These are phyloP conservation scores for Tylopilus vinaceipallidus DNA, from an alignment of 768 basidiomycete species.

Conservation along the genomic window DNA sequence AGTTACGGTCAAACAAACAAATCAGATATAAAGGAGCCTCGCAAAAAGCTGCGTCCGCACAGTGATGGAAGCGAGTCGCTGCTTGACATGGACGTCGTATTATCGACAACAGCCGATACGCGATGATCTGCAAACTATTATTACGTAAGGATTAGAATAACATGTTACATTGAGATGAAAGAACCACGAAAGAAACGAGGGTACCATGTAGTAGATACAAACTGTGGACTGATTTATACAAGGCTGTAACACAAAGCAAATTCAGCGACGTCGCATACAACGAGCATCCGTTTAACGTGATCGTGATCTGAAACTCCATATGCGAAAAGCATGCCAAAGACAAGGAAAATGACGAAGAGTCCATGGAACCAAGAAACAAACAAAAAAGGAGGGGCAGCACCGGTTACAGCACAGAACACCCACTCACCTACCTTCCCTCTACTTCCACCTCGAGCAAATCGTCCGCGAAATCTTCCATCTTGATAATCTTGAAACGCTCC, in stretches of 20 bases:
- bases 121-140: not conserved
- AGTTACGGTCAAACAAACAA: no score
- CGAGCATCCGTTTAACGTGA: not conserved
- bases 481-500: slow-evolving; percentile 52
- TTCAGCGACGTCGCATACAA: not conserved
- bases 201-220: slow-evolving; percentile 11
- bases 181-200: not conserved
- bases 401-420: not conserved
- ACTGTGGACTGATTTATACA: slow-evolving; percentile 3
- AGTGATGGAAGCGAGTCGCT: no score
- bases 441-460: slow-evolving; percentile 49
- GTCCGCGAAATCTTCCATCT: slow-evolving; percentile 65
- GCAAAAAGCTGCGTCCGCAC: no score
- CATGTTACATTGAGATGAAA: slow-evolving; percentile 1
- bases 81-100: no score
- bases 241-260: slow-evolving; percentile 9
- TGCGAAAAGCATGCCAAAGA: not conserved
- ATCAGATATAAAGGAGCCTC: no score
- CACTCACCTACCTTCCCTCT: slow-evolving; percentile 20
- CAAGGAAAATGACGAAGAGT: not conserved
- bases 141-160: not conserved
- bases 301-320: not conserved
- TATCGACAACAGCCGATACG: not conserved
- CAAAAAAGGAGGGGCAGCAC: not conserved
- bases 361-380: not conserved